These are phyloP conservation scores for Jackrogersella minutella DNA, from an alignment of 495 filamentous ascomycete genomes.

Conservation along the genomic window DNA sequence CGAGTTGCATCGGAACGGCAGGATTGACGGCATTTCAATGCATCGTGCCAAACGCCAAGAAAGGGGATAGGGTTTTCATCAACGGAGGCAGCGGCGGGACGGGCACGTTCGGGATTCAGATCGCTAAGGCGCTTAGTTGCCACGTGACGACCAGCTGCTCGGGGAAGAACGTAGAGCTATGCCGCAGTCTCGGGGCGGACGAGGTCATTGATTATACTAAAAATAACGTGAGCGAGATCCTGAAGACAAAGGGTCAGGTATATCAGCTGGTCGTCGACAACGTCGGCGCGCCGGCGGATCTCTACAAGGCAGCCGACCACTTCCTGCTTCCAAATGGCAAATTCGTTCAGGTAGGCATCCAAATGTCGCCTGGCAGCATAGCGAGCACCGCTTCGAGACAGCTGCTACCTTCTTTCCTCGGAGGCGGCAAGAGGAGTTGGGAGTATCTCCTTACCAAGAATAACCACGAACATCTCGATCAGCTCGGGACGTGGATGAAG, in stretches of 20 bases:
- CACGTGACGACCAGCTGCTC: conserved; percentile 70
- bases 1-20: conserved; percentile 62
- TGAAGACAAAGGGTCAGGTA: conserved; percentile 59
- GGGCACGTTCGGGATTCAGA: conserved; percentile 69
- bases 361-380: conserved; percentile 21
- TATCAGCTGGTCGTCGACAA: conserved; percentile 71
- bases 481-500: conserved; percentile 66
- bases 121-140: conserved; percentile 70
- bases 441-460: conserved; percentile 52
- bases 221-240: conserved; percentile 55
- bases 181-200: conserved; percentile 68
- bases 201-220: conserved; percentile 74
- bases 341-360: conserved; percentile 67
- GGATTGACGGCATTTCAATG: conserved; percentile 67
- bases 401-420: conserved; percentile 64
- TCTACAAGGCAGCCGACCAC: conserved; percentile 65
- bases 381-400: conserved; percentile 40
- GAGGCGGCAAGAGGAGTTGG: conserved; percentile 69
- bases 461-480: conserved; percentile 55
- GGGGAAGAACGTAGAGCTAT: conserved; percentile 63
- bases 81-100: conserved; percentile 73
- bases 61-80: conserved; percentile 68
- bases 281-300: conserved; percentile 56
- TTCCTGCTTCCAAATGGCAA: conserved; percentile 61
- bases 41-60: conserved; percentile 61